Base-by-base conservation (phyloP, 148 eudicot genomes). In the Heliamphora exappendiculata region DNA sequence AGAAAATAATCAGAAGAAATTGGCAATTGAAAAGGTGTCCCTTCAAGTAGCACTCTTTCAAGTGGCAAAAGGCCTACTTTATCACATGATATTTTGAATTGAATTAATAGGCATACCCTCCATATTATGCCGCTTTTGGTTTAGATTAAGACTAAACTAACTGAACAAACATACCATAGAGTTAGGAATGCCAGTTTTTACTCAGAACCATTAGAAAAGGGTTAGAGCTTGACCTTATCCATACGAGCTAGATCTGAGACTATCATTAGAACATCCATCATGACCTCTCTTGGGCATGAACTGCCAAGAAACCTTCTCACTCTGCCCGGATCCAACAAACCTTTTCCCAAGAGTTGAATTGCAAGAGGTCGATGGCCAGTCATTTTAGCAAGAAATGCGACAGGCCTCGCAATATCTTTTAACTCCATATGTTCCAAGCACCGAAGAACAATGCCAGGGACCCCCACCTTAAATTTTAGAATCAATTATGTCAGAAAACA, bases 181-280 rank as follows among this genome's bases (percentile, higher is more conserved):
- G 37, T 16, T n/a, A 31, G 19, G 50, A 62, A 75, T n/a, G 24
- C 14, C 19, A 59, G 3, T 33, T 44, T 31, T 50, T 74, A 4
- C 55, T 26, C 50, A 33, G 24, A 60, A 45, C 22, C 53, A 39
- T 33, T 54, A 29, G 33, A 51, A 75, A 47, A 47, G 31, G 51
- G 24, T 34, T 14, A 17, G 39, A 68, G 13, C 69, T 70, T 81
- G 47, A 96, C 99, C 98, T 93, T 93, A 51, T 96, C 98, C 96
- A 91, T 93, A 41, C 99, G 99, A 80, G 99, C 98, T 71, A 96
- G 87, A 85, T 93, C 98, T 77, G 99, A 96, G 44, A 93, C 82
- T 57, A 93, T 91, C 94, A 87, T 88, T 24, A 96, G 97, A 77
- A 91, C 83, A 79, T 93, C 97, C 75, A 91, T 58, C 74, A 83